These are phyloP conservation scores for Citrus trifoliata DNA, from an alignment of 345 rosid species.

Conservation along the genomic window DNA sequence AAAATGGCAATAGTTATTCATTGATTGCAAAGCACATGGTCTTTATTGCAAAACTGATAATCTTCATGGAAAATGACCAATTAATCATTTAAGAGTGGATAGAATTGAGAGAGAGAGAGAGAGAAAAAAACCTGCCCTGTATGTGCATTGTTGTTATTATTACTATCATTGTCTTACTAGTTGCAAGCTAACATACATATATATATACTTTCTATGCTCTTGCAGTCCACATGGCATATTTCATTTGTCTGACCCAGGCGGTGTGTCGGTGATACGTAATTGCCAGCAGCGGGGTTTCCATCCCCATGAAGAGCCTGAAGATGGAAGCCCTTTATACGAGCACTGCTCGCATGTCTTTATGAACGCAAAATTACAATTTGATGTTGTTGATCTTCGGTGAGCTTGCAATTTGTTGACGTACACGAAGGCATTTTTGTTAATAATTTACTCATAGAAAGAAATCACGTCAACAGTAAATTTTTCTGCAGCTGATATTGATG, in stretches of 20 bases:
- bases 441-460: not conserved
- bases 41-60: not conserved
- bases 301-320: constrained; percentile 88
- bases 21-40: not conserved
- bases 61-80: not conserved
- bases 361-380: constrained; percentile 60
- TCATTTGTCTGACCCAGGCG: constrained; percentile 89
- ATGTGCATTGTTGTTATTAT: not conserved
- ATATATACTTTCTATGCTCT: not conserved
- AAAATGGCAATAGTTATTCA: not conserved
- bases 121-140: not conserved
- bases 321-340: constrained; percentile 82
- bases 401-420: constrained; percentile 3
- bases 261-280: constrained; percentile 79
- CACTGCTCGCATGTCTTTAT: constrained; percentile 92
- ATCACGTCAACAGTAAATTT: not conserved
- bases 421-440: not conserved
- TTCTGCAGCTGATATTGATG: not conserved
- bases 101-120: too few species aligned
- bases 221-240: constrained; percentile 91
- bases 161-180: not conserved
- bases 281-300: constrained; percentile 98
- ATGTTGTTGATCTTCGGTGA: constrained; percentile 91
- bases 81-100: not conserved
- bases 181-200: not conserved